Evolutionary conservation across 768 basidiomycete species (phyloP), one percentile per base, ranked within the genome.

Genomic region (Suillus variegatus): DNA sequence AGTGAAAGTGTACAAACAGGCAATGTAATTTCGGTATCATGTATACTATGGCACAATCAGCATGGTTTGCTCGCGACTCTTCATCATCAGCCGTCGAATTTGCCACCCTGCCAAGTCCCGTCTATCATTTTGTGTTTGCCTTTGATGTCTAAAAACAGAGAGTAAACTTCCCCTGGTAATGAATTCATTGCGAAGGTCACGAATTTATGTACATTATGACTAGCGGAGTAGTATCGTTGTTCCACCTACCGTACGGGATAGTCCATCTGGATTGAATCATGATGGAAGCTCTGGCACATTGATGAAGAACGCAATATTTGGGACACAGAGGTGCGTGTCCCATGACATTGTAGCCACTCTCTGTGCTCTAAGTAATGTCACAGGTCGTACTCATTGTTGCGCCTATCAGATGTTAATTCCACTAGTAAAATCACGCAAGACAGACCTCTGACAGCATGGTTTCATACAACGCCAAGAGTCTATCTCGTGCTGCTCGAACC

Each of bases 1-100:
- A 10, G 5, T 56, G 20, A 36, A 20, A 56, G 2, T 55, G 35
- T 12, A 55, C 54, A 18, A 54, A 55, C 13, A 12, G 28, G 20
- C 12, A 57, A 25, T 57, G 35, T 7, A 94, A 94, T 67, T 94
- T 91, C 71, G 92, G 89, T 83, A 79, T 97, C 94, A 74, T 94
- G 89, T 80, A 49, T 49, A 2, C 6, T 6, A 18, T 49, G 0
- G 2, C 32, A 5, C 13, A 55, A 32, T 54, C 52, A 13, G 7
- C 3, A 13, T 47, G 10, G 10, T 22, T 22, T n/a, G 46, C 10
- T 47, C 46, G n/a, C 12, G n/a, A 47, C n/a, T 12, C 44, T 47
- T 47, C 22, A 49, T 47, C 46, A 22, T 10, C 2, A 47, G 46
- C 12, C 12, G 10, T 47, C 10, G n/a, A 5, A 20, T 44, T 5